Conservation (phyloP, 2,329 filamentous ascomycete genomes). For the Sarocladium strictum region DNA sequence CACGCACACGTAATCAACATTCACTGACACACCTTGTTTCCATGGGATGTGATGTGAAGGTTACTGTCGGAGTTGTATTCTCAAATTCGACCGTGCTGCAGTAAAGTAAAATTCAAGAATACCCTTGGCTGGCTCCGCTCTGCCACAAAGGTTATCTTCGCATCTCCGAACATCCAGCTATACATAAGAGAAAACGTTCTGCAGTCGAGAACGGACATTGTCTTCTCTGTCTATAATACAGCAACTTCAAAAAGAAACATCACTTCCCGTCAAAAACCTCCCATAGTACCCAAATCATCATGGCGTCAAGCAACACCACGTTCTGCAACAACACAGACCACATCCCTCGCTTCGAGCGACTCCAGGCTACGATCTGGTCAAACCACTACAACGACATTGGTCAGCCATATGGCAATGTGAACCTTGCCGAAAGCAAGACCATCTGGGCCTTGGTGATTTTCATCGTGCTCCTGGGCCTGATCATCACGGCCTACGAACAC, state of each 20-base stretch:
- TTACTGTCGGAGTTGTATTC: too few relatives aligned
- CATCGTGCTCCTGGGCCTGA: neutral
- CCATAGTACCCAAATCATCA: neutral
- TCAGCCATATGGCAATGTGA: neutral
- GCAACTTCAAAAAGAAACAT: neutral
- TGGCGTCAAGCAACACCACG: neutral
- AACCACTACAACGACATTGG: slow-evolving; percentile 1
- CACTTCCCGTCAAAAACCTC: too few relatives aligned
- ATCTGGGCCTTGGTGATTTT: neutral
- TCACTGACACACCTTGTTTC: too few relatives aligned
- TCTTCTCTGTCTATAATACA: neutral
- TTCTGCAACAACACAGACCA: neutral
- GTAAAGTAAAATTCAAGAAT: too few relatives aligned
- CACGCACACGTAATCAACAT: too few relatives aligned
- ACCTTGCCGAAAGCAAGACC: neutral
- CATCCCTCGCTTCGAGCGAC: neutral
- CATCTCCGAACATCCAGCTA: too few relatives aligned
- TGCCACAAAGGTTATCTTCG: too few relatives aligned
- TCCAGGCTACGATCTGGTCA: neutral
- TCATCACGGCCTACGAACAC: neutral
- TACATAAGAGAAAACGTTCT: too few relatives aligned
- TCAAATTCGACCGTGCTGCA: too few relatives aligned
- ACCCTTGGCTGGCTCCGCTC: too few relatives aligned
- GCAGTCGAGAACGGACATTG: too few relatives aligned
- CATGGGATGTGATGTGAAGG: too few relatives aligned